Evolutionary conservation across 2,329 filamentous ascomycete species (phyloP).

Genomic region (Sporothrix pseudoabietina): DNA sequence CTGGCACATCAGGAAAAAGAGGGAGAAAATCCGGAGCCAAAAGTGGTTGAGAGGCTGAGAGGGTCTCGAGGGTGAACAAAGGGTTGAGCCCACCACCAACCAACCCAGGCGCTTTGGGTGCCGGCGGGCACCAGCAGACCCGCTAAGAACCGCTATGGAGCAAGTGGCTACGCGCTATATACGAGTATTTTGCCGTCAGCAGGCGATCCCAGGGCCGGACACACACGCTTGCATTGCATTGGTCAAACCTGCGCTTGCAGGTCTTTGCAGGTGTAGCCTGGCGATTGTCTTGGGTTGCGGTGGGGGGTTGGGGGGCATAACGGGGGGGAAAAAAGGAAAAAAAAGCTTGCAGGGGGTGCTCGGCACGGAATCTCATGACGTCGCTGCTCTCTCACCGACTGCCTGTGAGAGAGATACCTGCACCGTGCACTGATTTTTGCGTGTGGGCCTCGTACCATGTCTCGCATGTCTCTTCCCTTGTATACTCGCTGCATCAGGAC

Average conservation of each 20-base stretch:
- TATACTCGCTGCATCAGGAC: background rate
- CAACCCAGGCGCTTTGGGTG: conserved; percentile 3
- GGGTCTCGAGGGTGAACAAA: background rate
- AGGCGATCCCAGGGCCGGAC: conserved; percentile 7
- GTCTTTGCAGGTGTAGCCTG: background rate
- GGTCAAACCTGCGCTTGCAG: background rate
- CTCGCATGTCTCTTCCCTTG: background rate
- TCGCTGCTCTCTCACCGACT: conserved; percentile 11
- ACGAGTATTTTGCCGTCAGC: conserved; percentile 7
- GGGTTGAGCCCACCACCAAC: background rate
- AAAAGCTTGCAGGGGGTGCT: conserved; percentile 1
- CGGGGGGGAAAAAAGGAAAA: background rate
- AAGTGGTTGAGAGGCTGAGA: background rate
- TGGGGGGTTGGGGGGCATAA: background rate
- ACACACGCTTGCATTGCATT: conserved; percentile 13
- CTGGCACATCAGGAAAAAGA: background rate
- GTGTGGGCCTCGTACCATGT: background rate
- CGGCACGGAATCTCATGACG: conserved; percentile 18
- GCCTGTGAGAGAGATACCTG: background rate
- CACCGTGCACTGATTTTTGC: background rate
- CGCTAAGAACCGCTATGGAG: background rate
- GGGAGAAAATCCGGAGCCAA: background rate
- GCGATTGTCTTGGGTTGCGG: background rate
- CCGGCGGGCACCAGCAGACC: conserved; percentile 1
- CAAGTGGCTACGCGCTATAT: conserved; percentile 7